phyloP scores from a whole-genome alignment of 805 yeast genomes.

The Saccharomyces mikatae region DNA sequence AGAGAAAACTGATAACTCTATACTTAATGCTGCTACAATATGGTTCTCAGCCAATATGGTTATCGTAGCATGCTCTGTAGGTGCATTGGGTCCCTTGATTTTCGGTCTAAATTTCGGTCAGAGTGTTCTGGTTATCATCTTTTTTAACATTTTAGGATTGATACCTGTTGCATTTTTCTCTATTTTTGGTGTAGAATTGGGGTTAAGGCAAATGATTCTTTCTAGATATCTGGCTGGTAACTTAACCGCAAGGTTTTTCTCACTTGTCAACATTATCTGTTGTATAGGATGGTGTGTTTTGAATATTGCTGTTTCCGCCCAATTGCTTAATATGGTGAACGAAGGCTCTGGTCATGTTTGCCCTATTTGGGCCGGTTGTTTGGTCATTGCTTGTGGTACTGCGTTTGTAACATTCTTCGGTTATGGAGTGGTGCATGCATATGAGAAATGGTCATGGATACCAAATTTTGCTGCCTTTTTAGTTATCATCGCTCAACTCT shows the following conservation, averaged over 20 bases:
- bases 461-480: slow-evolving; percentile 68
- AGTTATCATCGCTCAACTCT: slow-evolving; percentile 69
- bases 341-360: slow-evolving; percentile 36
- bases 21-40: slow-evolving; percentile 71
- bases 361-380: slow-evolving; percentile 88
- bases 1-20: slow-evolving; percentile 60
- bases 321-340: slow-evolving; percentile 70
- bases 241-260: slow-evolving; percentile 64
- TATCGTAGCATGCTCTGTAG: slow-evolving; percentile 72
- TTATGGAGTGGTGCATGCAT: slow-evolving; percentile 68
- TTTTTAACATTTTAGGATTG: slow-evolving; percentile 45
- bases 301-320: slow-evolving; percentile 83
- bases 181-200: slow-evolving; percentile 73
- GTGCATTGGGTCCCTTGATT: slow-evolving; percentile 57
- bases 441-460: slow-evolving; percentile 83
- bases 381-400: slow-evolving; percentile 61
- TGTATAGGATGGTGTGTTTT: slow-evolving; percentile 96
- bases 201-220: slow-evolving; percentile 79
- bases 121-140: slow-evolving; percentile 10
- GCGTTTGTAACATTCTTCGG: slow-evolving; percentile 75
- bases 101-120: slow-evolving; percentile 44
- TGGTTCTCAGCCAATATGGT: slow-evolving; percentile 89
- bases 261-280: slow-evolving; percentile 68
- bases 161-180: slow-evolving; percentile 77
- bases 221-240: slow-evolving; percentile 75